Conservation (phyloP, 139 green algal genomes). For the Monoraphidium neglectum region DNA sequence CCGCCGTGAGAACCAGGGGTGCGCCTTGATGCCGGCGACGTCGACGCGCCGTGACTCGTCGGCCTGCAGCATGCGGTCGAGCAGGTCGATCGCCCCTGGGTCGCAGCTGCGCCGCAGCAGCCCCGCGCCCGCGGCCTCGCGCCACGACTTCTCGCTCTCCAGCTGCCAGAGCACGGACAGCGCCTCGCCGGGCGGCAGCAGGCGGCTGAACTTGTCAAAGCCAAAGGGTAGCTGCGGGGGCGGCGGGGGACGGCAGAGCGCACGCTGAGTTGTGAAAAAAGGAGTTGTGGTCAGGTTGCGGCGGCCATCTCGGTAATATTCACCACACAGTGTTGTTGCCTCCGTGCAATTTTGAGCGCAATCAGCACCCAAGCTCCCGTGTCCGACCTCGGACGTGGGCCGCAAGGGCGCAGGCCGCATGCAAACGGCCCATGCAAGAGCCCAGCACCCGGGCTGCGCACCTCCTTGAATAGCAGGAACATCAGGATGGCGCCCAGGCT, state of each 20-base stretch:
- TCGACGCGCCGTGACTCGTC: conserved; percentile 68
- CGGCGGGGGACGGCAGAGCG: no score
- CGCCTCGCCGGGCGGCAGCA: conserved; percentile 16
- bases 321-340: no score
- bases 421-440: no score
- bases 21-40: conserved; percentile 76
- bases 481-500: conserved; percentile 17
- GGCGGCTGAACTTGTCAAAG: conserved; percentile 19
- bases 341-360: no score
- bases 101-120: neutral
- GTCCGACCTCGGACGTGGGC: no score
- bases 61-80: conserved; percentile 47
- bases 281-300: no score
- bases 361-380: no score
- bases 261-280: no score
- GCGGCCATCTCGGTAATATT: no score
- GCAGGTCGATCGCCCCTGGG: conserved; percentile 35
- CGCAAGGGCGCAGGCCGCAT: no score
- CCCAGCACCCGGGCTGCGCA: no score
- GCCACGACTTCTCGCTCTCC: conserved; percentile 15
- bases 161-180: conserved; percentile 19
- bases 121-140: conserved; percentile 8
- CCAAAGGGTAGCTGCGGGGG: conserved; percentile 20
- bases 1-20: conserved; percentile 89
- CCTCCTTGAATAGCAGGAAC: conserved; percentile 14